Percentiles rank a stretch among this genome's conserved stretches.
Evolutionary conservation across 2,329 filamentous ascomycete genomes (phyloP).

Genomic region (Dothideomycetes sp.): DNA sequence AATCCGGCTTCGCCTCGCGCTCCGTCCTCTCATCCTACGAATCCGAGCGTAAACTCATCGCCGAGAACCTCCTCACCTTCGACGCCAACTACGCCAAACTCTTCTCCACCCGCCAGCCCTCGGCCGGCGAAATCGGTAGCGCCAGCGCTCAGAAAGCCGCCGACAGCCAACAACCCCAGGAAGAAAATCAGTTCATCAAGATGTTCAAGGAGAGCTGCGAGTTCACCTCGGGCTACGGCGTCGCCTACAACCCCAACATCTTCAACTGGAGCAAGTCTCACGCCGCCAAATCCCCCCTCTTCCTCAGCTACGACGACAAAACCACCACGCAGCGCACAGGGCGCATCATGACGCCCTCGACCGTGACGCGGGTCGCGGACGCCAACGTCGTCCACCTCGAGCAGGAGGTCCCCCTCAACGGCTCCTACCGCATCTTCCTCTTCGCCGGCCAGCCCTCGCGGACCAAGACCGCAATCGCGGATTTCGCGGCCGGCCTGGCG

Average conservation of each 20-base stretch:
- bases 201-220: slow-evolving; percentile 87
- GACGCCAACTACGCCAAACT: slow-evolving; percentile 83
- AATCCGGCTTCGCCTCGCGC: slow-evolving; percentile 66
- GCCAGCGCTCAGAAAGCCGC: slow-evolving; percentile 43
- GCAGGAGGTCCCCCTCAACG: slow-evolving; percentile 81
- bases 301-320: slow-evolving; percentile 45
- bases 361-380: slow-evolving; percentile 78
- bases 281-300: slow-evolving; percentile 56
- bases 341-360: slow-evolving; percentile 63
- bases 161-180: slow-evolving; percentile 21
- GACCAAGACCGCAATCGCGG: slow-evolving; percentile 52
- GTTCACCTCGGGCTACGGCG: slow-evolving; percentile 86
- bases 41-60: slow-evolving; percentile 71
- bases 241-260: slow-evolving; percentile 69
- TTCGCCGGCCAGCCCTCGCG: slow-evolving; percentile 61
- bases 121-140: slow-evolving; percentile 59
- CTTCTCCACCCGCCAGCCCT: slow-evolving; percentile 69
- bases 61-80: slow-evolving; percentile 74
- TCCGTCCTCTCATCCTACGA: slow-evolving; percentile 76
- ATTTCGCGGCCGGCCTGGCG: slow-evolving; percentile 56
- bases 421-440: slow-evolving; percentile 75
- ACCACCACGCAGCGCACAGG: slow-evolving; percentile 59
- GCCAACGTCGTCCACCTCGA: slow-evolving; percentile 85
- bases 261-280: slow-evolving; percentile 75
- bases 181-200: slow-evolving; percentile 73